phyloP scores from a whole-genome alignment of 495 filamentous ascomycete species.

The Aspergillus leporis region DNA sequence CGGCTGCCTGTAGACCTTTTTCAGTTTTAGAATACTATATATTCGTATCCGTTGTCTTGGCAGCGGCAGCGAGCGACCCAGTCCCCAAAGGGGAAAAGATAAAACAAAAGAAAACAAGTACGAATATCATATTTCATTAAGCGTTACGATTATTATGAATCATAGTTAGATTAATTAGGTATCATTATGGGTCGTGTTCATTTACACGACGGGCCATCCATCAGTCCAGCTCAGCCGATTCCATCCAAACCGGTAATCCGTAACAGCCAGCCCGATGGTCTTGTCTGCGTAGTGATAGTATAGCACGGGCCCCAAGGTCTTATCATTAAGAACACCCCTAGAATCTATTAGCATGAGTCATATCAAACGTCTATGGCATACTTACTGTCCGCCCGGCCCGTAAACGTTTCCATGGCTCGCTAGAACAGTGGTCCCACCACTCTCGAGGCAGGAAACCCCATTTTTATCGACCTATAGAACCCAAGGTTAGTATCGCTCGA shows the following conservation, averaged over 20 bases:
- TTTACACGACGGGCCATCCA: slow-evolving; percentile 55
- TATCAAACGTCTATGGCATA: not conserved
- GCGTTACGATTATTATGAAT: too few species aligned
- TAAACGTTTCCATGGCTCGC: slow-evolving; percentile 64
- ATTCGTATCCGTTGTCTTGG: not conserved
- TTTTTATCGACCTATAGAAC: slow-evolving; percentile 51
- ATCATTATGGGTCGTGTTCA: not conserved
- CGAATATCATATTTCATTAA: not conserved
- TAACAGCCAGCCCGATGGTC: slow-evolving; percentile 47
- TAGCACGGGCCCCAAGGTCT: slow-evolving; percentile 52
- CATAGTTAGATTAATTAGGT: not conserved
- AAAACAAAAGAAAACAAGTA: not conserved
- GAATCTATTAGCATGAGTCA: not conserved
- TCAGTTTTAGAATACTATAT: too few species aligned
- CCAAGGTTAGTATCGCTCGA: not conserved
- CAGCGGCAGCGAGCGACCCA: not conserved
- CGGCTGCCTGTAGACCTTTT: too few species aligned
- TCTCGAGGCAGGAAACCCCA: slow-evolving; percentile 54
- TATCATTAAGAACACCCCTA: slow-evolving; percentile 48
- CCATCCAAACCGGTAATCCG: slow-evolving; percentile 63
- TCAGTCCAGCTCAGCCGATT: slow-evolving; percentile 59
- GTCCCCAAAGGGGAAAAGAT: not conserved
- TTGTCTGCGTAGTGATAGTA: slow-evolving; percentile 72
- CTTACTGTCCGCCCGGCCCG: slow-evolving; percentile 66
- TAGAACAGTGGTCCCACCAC: slow-evolving; percentile 65